Conservation (phyloP, 495 filamentous ascomycete genomes). For the Podospora fimiseda region DNA sequence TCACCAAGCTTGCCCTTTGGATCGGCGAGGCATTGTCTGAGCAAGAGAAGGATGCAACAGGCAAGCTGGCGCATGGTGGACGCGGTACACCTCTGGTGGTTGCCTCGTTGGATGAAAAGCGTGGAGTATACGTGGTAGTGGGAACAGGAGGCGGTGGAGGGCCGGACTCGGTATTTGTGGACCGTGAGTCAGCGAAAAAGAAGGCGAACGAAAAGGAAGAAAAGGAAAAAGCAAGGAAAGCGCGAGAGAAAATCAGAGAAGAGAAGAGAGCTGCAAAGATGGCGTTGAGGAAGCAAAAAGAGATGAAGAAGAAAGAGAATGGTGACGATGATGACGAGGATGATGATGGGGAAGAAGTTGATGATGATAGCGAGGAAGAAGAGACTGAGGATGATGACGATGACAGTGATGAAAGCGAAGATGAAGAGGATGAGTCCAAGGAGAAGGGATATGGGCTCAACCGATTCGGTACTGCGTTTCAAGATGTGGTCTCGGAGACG, state of each 20-base stretch:
- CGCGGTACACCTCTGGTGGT: conserved; percentile 81
- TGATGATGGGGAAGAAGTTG: conserved; percentile 25
- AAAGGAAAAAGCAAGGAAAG: conserved; percentile 55
- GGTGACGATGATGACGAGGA: conserved; percentile 18
- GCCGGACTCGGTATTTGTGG: conserved; percentile 50
- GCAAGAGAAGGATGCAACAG: conserved; percentile 68
- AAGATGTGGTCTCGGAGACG: conserved; percentile 89
- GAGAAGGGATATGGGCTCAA: conserved; percentile 68
- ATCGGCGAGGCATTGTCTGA: conserved; percentile 87
- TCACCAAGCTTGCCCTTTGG: conserved; percentile 92
- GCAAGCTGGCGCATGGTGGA: conserved; percentile 60
- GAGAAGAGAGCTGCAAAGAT: conserved; percentile 45
- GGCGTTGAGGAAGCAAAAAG: conserved; percentile 45
- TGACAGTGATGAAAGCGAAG: conserved; percentile 57
- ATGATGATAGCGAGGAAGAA: conserved; percentile 38
- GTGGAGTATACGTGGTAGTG: conserved; percentile 86
- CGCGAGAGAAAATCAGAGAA: conserved; percentile 48
- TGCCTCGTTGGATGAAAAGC: conserved; percentile 77
- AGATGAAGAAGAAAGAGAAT: conserved; percentile 44
- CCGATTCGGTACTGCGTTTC: conserved; percentile 89
- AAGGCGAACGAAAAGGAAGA: conserved; percentile 53
- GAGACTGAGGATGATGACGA: conserved; percentile 43
- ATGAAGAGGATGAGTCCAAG: conserved; percentile 50
- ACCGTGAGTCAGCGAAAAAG: conserved; percentile 57
- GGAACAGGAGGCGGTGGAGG: conserved; percentile 78